Base-by-base conservation (phyloP, 208 protist species). In the Acanthamoeba lenticulata region DNA sequence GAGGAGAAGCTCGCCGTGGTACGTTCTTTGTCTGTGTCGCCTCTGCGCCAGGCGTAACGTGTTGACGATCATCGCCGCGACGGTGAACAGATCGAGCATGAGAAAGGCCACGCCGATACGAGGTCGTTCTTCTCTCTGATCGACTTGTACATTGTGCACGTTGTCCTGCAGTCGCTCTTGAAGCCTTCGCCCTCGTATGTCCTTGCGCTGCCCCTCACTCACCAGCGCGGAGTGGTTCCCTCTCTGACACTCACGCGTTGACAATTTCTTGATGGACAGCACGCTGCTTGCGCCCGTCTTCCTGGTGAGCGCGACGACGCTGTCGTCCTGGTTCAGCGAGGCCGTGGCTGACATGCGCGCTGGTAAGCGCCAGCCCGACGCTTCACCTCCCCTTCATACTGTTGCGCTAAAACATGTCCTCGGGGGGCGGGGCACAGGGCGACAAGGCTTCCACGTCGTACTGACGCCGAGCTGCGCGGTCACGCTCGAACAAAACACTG, bases 1-100 rank as follows among this genome's bases (percentile, higher is more conserved):
- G 36, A 79, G 38, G 69, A 79, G 24, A 79, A 79, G 36, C 69
- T n/a, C 19, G 69, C 69, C 32, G 69, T 79, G 69, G 69, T 79
- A 45, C 32, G 69, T 45, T 21, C 60, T n/a, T n/a, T n/a, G n/a
- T n/a, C n/a, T n/a, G n/a, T n/a, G n/a, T n/a, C n/a, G n/a, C n/a
- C n/a, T 19, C 47, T 55, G 47, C 21, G 47, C 47, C 47, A 1
- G 47, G 11, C 15, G 47, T 55, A 19, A 4, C 15, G 0, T 55
- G 47, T 21, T 60, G n/a, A 38, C 34, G 15, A 29, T 74, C 40
- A 24, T 74, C 65, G n/a, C 40, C 0, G 65, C 29, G 60, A 27
- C 32, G 19, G 29, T 21, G 55, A 74, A 40, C 69, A 79, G 69
- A 79, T 79, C 69, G 69, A 38, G 24, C 69, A 79, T 36, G 69